Conservation (phyloP, 2,329 filamentous ascomycete species). For the Gnomoniopsis smithogilvyi region DNA sequence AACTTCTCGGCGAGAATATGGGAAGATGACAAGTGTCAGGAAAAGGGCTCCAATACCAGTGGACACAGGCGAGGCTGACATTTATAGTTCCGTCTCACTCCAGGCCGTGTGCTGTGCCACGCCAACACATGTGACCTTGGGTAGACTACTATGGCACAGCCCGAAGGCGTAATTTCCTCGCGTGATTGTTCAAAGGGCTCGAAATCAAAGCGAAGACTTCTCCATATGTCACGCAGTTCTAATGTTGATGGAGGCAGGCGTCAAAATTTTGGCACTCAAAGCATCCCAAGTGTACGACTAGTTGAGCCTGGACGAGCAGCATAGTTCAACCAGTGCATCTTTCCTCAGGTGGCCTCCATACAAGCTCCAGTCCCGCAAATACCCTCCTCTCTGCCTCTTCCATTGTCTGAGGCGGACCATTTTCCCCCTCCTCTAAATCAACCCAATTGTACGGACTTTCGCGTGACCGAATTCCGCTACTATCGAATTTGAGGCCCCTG, state of each 20-base stretch:
- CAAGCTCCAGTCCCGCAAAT: constrained; percentile 72
- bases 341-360: constrained; percentile 63
- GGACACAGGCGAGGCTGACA: neutral
- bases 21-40: neutral
- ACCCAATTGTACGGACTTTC: constrained; percentile 51
- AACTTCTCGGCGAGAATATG: too few relatives aligned
- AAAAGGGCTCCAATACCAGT: neutral
- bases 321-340: constrained; percentile 66
- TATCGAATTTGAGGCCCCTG: constrained; percentile 82
- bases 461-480: constrained; percentile 74
- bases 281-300: neutral
- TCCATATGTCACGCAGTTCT: neutral
- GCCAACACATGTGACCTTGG: neutral
- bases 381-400: constrained; percentile 75
- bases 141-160: neutral
- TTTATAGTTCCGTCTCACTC: neutral
- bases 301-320: neutral
- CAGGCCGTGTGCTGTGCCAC: too few relatives aligned
- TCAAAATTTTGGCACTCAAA: neutral
- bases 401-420: constrained; percentile 56
- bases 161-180: neutral
- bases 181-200: neutral
- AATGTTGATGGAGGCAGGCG: neutral
- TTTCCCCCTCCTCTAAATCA: constrained; percentile 61
- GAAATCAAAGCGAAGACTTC: too few relatives aligned